These are phyloP conservation scores for Wickerhamiella musiphila DNA, from an alignment of 805 yeast genomes.

Conservation along the genomic window DNA sequence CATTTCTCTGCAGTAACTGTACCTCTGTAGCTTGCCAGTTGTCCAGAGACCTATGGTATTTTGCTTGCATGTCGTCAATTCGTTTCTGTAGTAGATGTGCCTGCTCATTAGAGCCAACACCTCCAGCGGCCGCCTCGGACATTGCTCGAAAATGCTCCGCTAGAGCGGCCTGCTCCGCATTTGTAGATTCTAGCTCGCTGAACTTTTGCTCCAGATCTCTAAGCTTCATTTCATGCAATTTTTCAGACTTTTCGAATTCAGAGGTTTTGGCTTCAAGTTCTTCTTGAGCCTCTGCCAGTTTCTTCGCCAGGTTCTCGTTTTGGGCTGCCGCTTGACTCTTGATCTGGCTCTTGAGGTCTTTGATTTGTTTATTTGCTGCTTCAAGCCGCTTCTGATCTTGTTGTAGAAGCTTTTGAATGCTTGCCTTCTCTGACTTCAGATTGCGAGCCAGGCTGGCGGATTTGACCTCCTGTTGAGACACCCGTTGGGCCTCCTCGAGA, in stretches of 20 bases:
- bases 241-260: background rate
- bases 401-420: slow-evolving; percentile 20
- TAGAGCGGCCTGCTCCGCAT: slow-evolving; percentile 42
- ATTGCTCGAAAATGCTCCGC: slow-evolving; percentile 51
- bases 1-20: slow-evolving; percentile 33
- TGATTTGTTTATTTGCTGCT: slow-evolving; percentile 16
- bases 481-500: slow-evolving; percentile 24
- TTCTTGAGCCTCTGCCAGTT: slow-evolving; percentile 17
- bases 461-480: slow-evolving; percentile 36
- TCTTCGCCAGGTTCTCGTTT: slow-evolving; percentile 12
- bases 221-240: background rate
- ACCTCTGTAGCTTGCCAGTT: slow-evolving; percentile 75
- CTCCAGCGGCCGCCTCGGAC: slow-evolving; percentile 29
- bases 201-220: too few species aligned
- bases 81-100: slow-evolving; percentile 25
- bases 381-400: slow-evolving; percentile 22
- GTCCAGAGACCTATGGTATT: slow-evolving; percentile 58
- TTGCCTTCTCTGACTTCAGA: slow-evolving; percentile 33
- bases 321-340: slow-evolving; percentile 8
- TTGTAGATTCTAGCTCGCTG: slow-evolving; percentile 15
- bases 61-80: slow-evolving; percentile 44
- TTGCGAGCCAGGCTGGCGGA: slow-evolving; percentile 49
- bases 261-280: slow-evolving; percentile 9
- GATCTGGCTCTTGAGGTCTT: slow-evolving; percentile 8
- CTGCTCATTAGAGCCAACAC: slow-evolving; percentile 7